These are phyloP conservation scores for Dillenia turbinata DNA, from an alignment of 164 flowering plant species.

Conservation along the genomic window DNA sequence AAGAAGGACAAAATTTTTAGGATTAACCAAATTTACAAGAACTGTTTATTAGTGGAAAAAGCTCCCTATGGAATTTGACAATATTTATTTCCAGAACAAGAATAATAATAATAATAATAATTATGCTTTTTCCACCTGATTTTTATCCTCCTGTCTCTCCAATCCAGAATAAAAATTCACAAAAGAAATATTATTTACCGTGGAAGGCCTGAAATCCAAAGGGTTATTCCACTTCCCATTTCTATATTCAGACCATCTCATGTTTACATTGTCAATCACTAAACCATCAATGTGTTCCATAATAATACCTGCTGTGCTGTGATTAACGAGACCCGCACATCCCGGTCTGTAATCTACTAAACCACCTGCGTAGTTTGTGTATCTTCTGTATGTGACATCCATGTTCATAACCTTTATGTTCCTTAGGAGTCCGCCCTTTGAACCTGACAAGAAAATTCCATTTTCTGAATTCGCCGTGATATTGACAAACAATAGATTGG, in stretches of 20 bases:
- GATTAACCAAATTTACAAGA: no score
- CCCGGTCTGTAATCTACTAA: conserved; percentile 89
- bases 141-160: conserved; percentile 13
- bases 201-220: conserved; percentile 72
- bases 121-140: neutral
- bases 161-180: conserved; percentile 57
- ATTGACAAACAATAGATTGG: conserved; percentile 61
- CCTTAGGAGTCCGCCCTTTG: conserved; percentile 44
- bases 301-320: conserved; percentile 68
- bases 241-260: conserved; percentile 60
- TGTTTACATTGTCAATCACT: conserved; percentile 57
- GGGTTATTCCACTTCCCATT: conserved; percentile 64
- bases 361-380: conserved; percentile 65
- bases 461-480: conserved; percentile 77
- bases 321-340: conserved; percentile 86
- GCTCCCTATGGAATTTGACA: no score
- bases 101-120: no score
- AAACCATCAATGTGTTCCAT: conserved; percentile 85
- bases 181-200: conserved; percentile 69
- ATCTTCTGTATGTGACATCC: conserved; percentile 65
- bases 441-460: conserved; percentile 83
- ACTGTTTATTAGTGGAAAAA: no score
- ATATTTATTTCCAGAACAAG: no score
- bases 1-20: no score
- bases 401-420: conserved; percentile 62